Conservation (phyloP, 257 asterid genomes). For the Petunia secreta region DNA sequence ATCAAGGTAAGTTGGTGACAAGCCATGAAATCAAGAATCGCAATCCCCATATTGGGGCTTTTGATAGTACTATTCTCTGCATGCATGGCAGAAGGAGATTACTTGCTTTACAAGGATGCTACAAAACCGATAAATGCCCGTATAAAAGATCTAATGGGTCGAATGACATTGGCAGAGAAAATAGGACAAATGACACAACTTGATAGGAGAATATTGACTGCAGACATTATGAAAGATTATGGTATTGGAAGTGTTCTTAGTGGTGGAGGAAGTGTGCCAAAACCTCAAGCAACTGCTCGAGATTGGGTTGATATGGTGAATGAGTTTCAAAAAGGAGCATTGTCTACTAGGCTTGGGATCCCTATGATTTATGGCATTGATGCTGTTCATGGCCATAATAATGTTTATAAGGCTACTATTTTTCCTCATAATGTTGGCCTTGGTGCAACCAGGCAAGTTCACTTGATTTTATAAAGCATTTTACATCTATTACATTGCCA, state of each 20-base stretch:
- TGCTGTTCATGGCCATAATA: conserved; percentile 57
- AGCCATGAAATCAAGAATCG: conserved; percentile 17
- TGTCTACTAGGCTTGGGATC: conserved; percentile 51
- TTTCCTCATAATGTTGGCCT: conserved; percentile 60
- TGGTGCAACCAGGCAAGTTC: conserved; percentile 50
- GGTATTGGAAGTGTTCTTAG: conserved; percentile 29
- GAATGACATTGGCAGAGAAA: conserved; percentile 39
- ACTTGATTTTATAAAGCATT: neutral
- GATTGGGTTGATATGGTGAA: conserved; percentile 50
- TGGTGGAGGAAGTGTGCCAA: conserved; percentile 34
- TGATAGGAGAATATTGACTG: conserved; percentile 10
- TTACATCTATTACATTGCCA: neutral
- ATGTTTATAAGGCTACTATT: conserved; percentile 49
- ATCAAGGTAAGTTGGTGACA: neutral
- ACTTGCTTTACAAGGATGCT: conserved; percentile 34
- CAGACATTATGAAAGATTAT: conserved; percentile 27
- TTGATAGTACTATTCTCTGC: conserved; percentile 10
- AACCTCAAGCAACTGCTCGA: conserved; percentile 21
- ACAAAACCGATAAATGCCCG: conserved; percentile 22
- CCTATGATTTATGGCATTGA: conserved; percentile 57
- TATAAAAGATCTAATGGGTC: conserved; percentile 24
- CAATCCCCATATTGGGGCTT: conserved; percentile 22
- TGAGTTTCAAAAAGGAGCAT: conserved; percentile 44
- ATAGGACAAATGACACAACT: conserved; percentile 41
- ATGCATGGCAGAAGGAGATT: conserved; percentile 3